Conservation (phyloP, 2,329 filamentous ascomycete species). For the Trematosphaeria pertusa region DNA sequence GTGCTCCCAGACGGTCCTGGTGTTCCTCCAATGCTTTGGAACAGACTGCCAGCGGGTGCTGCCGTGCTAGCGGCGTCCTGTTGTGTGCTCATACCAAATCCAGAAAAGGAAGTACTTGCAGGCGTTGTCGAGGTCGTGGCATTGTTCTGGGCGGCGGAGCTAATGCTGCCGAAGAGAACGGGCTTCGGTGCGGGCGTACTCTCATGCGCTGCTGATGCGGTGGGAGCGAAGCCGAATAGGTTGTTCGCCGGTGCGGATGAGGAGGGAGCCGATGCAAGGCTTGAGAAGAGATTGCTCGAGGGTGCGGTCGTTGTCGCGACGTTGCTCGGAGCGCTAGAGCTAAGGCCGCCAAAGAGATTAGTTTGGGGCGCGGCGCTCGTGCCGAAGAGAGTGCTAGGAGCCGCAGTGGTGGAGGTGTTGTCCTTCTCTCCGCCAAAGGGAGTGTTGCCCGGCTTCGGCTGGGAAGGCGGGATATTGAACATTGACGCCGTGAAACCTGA, state of each 20-base stretch:
- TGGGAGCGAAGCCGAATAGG: constrained; percentile 23
- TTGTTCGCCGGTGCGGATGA: constrained; percentile 11
- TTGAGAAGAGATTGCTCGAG: too few relatives aligned
- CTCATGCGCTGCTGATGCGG: constrained; percentile 3
- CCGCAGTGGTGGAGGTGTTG: constrained; percentile 18
- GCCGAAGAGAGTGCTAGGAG: constrained; percentile 22
- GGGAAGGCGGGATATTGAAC: constrained; percentile 18
- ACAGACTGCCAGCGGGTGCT: constrained; percentile 1
- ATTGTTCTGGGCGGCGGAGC: constrained; percentile 8
- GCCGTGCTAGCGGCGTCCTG: background rate
- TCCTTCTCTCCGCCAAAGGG: constrained; percentile 22
- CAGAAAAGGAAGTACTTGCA: constrained; percentile 23
- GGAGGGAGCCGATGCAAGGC: too few relatives aligned
- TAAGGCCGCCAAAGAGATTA: constrained; percentile 20
- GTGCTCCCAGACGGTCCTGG: too few relatives aligned
- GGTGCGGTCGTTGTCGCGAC: too few relatives aligned
- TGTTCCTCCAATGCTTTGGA: too few relatives aligned
- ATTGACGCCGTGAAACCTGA: constrained; percentile 25
- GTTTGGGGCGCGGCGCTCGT: constrained; percentile 21
- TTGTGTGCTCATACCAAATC: background rate
- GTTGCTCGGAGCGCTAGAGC: constrained; percentile 19
- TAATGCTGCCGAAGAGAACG: constrained; percentile 19
- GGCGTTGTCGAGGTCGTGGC: constrained; percentile 16
- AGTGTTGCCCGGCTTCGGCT: constrained; percentile 24
- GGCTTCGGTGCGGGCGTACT: constrained; percentile 4